Percentiles rank a stretch among this genome's conserved stretches.
Evolutionary conservation across 169 alveolate genomes (phyloP).

Genomic region (Plasmodium billcollinsi): DNA sequence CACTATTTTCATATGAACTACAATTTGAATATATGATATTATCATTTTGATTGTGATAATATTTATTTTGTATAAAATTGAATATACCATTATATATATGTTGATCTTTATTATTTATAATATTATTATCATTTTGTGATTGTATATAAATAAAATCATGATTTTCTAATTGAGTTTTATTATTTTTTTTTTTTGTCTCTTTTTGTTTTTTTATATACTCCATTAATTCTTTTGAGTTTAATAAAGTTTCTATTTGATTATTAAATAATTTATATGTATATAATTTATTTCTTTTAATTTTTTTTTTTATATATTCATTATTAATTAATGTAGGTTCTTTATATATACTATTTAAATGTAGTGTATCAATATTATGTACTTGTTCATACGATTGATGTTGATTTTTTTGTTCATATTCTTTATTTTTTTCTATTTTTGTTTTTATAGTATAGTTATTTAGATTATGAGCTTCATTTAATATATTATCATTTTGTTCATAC

Average conservation of each 20-base stretch:
- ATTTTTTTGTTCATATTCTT: not conserved
- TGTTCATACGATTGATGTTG: not conserved
- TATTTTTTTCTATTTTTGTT: slow-evolving; percentile 2
- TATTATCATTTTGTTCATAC: slow-evolving; percentile 5
- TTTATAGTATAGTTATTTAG: not conserved
- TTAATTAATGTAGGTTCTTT: slow-evolving; percentile 47
- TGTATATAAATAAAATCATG: slow-evolving; percentile 30
- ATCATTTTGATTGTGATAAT: slow-evolving; percentile 1
- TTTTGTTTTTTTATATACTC: slow-evolving; percentile 58
- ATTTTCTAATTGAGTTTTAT: slow-evolving; percentile 33
- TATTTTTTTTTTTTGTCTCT: slow-evolving; percentile 22
- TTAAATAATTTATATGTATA: slow-evolving; percentile 53
- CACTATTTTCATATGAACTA: slow-evolving; percentile 49
- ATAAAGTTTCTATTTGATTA: slow-evolving; percentile 50
- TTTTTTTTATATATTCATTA: slow-evolving; percentile 66
- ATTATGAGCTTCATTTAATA: not conserved
- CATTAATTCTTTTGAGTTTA: slow-evolving; percentile 40
- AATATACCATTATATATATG: slow-evolving; percentile 2
- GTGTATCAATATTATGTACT: not conserved
- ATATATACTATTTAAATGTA: slow-evolving; percentile 11
- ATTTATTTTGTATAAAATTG: slow-evolving; percentile 15
- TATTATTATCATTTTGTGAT: not conserved
- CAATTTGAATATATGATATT: slow-evolving; percentile 36
- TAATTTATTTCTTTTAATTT: slow-evolving; percentile 60
- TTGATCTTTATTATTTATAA: slow-evolving; percentile 29